Conservation (phyloP, 2,329 filamentous ascomycete genomes). For the Bipolaris gigantea region DNA sequence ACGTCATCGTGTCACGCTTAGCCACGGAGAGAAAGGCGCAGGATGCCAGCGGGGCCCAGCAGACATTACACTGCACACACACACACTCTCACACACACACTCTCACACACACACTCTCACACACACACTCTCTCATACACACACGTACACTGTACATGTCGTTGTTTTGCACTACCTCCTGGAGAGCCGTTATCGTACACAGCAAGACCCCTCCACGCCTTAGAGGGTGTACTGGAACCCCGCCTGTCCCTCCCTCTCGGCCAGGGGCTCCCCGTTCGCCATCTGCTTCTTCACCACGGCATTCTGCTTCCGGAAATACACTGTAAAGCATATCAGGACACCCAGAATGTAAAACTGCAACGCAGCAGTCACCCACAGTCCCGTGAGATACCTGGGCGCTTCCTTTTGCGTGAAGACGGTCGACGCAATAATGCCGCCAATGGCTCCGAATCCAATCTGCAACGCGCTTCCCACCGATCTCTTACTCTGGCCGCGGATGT, state of each 20-base stretch:
- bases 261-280: slow-evolving; percentile 16
- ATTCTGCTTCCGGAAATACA: slow-evolving; percentile 22
- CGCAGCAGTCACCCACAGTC: slow-evolving; percentile 24
- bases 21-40: background rate
- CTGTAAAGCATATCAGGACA: slow-evolving; percentile 13
- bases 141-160: too few relatives aligned
- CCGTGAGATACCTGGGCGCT: slow-evolving; percentile 25
- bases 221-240: slow-evolving; percentile 24
- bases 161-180: too few relatives aligned
- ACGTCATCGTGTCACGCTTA: slow-evolving; percentile 2
- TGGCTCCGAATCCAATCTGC: slow-evolving; percentile 31
- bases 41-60: too few relatives aligned
- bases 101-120: too few relatives aligned
- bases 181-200: too few relatives aligned
- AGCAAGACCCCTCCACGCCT: too few relatives aligned
- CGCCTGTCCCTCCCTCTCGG: slow-evolving; percentile 22
- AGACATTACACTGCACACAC: too few relatives aligned
- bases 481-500: slow-evolving; percentile 27
- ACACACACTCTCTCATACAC: too few relatives aligned
- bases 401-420: slow-evolving; percentile 27
- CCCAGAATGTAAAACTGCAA: slow-evolving; percentile 24
- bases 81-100: too few relatives aligned
- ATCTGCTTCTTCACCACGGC: slow-evolving; percentile 15
- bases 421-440: slow-evolving; percentile 30
- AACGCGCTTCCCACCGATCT: slow-evolving; percentile 24